Evolutionary conservation across 768 basidiomycete species (phyloP), one percentile per base, ranked within the genome.

Genomic region (Dioszegia crocea): DNA sequence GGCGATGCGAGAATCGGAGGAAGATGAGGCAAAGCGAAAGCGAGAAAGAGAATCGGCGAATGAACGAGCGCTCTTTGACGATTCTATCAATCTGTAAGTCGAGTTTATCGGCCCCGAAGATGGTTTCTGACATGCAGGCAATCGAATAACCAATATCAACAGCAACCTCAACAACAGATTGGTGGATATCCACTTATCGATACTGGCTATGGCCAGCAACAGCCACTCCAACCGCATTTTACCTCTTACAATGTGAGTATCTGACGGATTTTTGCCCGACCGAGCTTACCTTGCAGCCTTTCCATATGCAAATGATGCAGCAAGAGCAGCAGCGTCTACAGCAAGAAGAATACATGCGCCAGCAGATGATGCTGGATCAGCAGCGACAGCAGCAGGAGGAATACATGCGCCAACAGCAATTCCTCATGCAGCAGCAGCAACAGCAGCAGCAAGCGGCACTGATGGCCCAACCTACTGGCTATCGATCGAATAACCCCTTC

Each of bases 401-500:
- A 60, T 78, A 68, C 62, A 64, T 75, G 64, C 75, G 70, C 40
- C 74, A 75, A 52, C 71, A 74, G 41, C 56, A 62, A 24, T 49
- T 65, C 38, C 49, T 63, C 36, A 64, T 68, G 59, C 71, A 73
- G 26, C 61, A 63, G 52, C 64, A 65, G 47, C 71, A 73, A 52
- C 65, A 68, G 41, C 70, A 73, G 48, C 68, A 71, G 52, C 66
- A 74, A 60, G 56, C 66, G 17, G 70, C 76, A 23, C 68, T 76
- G 17, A 64, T 76, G 45, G 67, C 81, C 8, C 81, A 82, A 53
- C 59, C 57, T 14, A 68, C 68, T n/a, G 75, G 70, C 3, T 76
- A 64, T 66, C 89, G 90, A 9, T 87, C 90, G 33, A 98, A 98
- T 82, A 99, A 99, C 74, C 96, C 96, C 0, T 98, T 99, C 69